Base-by-base conservation (phyloP, 176 grass and related monocot species). In the Aegilops sharonensis region DNA sequence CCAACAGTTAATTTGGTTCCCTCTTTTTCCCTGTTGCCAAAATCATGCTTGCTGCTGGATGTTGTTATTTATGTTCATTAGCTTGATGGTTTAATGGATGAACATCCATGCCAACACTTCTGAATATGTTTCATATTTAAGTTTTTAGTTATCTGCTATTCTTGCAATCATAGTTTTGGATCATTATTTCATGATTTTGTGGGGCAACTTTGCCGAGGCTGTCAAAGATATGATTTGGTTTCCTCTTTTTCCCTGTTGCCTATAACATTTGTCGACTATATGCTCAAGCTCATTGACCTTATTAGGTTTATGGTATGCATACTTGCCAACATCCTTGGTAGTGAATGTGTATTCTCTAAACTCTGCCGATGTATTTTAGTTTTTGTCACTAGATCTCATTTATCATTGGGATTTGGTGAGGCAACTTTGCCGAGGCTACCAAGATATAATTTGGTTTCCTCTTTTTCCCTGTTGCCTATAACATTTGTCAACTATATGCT, bases 191-290 rank as follows among this genome's bases (percentile, higher is more conserved):
- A 6, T 61, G 2, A 34, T 25, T 1, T 45, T 59, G 12, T 62
- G 2, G 4, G 90, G 90, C 86, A 92, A 90, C 85, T 89, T 95
- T 95, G 88, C 90, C 88, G 59, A 92, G 93, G 90, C 86, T 78
- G 85, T 83, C 90, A 88, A 90, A 13, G 27, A 34, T 77, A 68
- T 27, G 12, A 4, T 90, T 90, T 86, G 88, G 79, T 90, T 88
- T 86, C 93, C 88, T 92, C 81, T 90, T 94, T 95, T 92, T 92
- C 90, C 93, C 93, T 90, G 90, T 92, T 92, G 93, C 85, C 88
- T 54, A 94, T 52, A 87, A 68, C 18, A 81, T 27, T 45, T 42
- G 43, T 30, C 65, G 24, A 75, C 13, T 79, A 64, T 64, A 81
- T 87, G 89, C 75, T 40, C 12, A 24, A 11, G 14, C n/a, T 68